These are phyloP conservation scores for Parachaetomium inaequale DNA, from an alignment of 495 filamentous ascomycete species.

Conservation along the genomic window DNA sequence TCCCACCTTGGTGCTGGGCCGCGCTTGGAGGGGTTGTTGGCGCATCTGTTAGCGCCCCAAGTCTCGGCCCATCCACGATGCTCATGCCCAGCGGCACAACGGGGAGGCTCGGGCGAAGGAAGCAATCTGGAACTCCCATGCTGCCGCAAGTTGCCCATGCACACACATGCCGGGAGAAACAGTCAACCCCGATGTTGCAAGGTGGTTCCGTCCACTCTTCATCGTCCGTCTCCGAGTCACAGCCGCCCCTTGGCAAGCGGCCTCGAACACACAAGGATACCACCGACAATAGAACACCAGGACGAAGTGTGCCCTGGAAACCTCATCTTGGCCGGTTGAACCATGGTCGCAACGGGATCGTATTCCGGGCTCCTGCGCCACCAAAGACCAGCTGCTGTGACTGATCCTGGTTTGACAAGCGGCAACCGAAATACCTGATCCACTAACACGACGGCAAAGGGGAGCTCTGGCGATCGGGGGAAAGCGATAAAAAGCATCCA, in stretches of 20 bases:
- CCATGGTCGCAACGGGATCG: background rate
- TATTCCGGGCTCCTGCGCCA: conserved; percentile 13
- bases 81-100: background rate
- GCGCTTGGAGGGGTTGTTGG: background rate
- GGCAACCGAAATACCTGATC: conserved; percentile 15
- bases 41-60: conserved; percentile 3
- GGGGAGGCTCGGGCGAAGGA: background rate
- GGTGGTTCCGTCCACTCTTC: background rate
- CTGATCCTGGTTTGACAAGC: conserved; percentile 21
- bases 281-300: background rate
- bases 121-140: background rate
- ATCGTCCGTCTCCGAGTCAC: background rate
- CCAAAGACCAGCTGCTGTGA: background rate
- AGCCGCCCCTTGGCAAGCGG: no score
- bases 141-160: background rate
- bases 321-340: background rate
- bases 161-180: background rate
- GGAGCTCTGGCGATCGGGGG: conserved; percentile 9
- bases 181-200: background rate
- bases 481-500: conserved; percentile 29
- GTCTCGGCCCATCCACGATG: background rate
- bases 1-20: background rate
- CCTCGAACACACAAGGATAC: no score
- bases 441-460: conserved; percentile 26
- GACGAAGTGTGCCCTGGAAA: no score